Base-by-base conservation (phyloP, 768 basidiomycete genomes). In the Baorangia bicolor region DNA sequence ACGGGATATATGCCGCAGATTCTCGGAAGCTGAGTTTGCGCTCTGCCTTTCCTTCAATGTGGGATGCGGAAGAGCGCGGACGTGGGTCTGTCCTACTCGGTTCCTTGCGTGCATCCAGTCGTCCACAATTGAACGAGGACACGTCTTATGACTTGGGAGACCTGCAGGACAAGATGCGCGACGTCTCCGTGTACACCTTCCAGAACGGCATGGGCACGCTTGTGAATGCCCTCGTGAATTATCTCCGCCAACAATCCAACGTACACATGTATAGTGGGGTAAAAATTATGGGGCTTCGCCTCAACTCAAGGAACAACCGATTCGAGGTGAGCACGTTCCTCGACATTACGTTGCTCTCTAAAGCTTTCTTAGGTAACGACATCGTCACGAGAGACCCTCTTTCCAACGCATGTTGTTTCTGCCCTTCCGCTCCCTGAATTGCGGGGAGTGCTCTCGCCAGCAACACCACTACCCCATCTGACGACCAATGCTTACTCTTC, bases 151-250 rank as follows among this genome's bases (percentile, higher is more conserved):
- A 81, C 3, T 35, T 86, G 38, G 90, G 86, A 4, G 71, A 75
- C 14, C 64, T 84, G 16, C 62, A 61, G 25, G 63, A 75, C 33
- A 62, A 70, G 51, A 81, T 93, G 82, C 69, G 77, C 16, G 73
- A 73, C n/a, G 78, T 80, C 4, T 85, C 92, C 41, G 84, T 96
- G 23, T 96, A 86, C 72, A 92, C 92, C 4, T 87, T 99, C 67
- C 74, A 71, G 51, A 82, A 88, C 27, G 96, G 96, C 1, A 75
- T 97, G 66, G 75, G 82, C 61, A 82, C 81, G 2, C 73, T 99
- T 51, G 80, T 86, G 1, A 67, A 77, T 16, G 79, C 81, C 2
- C 69, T 98, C 60, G 77, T 78, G 46, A 40, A 67, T 23, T 61
- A 77, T 12, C 72, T 96, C 1, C 61, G 68, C 14, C 55, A 65